Evolutionary conservation across 2,329 filamentous ascomycete species (phyloP).

Genomic region (Diplodia intermedia): DNA sequence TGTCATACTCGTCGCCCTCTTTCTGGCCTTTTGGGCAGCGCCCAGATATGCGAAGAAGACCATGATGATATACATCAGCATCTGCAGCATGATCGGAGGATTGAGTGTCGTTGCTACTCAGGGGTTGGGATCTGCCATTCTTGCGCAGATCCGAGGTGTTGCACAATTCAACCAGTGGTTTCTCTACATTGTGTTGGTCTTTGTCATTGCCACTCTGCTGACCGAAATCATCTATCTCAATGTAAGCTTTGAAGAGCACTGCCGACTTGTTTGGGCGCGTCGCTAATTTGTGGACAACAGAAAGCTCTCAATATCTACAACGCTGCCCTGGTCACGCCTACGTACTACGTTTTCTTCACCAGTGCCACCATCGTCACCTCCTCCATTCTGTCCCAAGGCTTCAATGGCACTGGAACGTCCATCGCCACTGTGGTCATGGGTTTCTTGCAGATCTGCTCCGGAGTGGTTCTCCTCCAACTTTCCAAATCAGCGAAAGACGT

Average conservation of each 20-base stretch:
- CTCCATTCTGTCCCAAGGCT: conserved; percentile 88
- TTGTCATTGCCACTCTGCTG: conserved; percentile 85
- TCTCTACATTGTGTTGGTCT: conserved; percentile 86
- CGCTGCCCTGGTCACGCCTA: conserved; percentile 93
- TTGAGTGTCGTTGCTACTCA: conserved; percentile 95
- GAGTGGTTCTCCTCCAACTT: conserved; percentile 91
- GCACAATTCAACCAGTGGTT: conserved; percentile 98
- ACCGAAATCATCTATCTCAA: conserved; percentile 97
- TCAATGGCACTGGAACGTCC: conserved; percentile 80
- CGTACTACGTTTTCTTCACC: conserved; percentile 98
- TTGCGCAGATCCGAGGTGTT: conserved; percentile 81
- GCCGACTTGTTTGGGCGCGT: not conserved
- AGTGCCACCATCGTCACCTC: conserved; percentile 94
- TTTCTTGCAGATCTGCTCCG: conserved; percentile 91
- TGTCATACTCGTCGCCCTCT: conserved; percentile 73
- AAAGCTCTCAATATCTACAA: conserved; percentile 99
- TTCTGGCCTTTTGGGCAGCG: conserved; percentile 79
- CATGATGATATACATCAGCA: conserved; percentile 96
- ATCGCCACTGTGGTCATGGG: conserved; percentile 92
- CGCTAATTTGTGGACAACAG: conserved; percentile 59
- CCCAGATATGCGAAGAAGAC: conserved; percentile 93
- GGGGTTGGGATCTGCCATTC: conserved; percentile 87
- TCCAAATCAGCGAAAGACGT: conserved; percentile 98
- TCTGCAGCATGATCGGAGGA: conserved; percentile 93
- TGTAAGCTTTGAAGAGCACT: conserved; percentile 62